Evolutionary conservation across 768 basidiomycete species (phyloP), one percentile per base, ranked within the genome.

Genomic region (Suillus tomentosus): DNA sequence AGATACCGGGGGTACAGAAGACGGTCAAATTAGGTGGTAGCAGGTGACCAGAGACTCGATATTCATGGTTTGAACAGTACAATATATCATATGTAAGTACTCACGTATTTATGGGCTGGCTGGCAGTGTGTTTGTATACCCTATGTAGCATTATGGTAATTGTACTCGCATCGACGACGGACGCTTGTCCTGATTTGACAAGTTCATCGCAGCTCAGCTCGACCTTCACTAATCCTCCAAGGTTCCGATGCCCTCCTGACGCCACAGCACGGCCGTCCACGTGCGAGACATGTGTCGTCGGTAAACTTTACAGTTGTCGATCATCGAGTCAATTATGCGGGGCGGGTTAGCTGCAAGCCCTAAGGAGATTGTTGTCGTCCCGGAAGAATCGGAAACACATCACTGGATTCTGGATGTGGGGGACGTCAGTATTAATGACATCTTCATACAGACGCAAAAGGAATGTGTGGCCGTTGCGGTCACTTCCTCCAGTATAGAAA

Each of bases 331-430:
- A 53, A 74, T 54, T 5, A 73, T 59, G 37, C 62, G 54, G 61
- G 70, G 62, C 14, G 71, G 66, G 27, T 68, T 70, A 15, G 64
- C 62, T 10, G 15, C 15, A 8, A 74, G 64, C 27, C 75, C 73
- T 36, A 73, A 63, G 73, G 68, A 63, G 65, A 66, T 72, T 73
- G 60, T 77, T 65, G 48, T 64, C 65, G 45, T 69, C 63, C 24
- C 9, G 77, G 76, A 40, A 79, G 63, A 50, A 77, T 73, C 57
- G 78, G 65, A 67, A 72, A 77, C 60, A 76, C 70, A 62, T 79
- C 10, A 37, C 10, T 36, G 1, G 1, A 10, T 36, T 36, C 36
- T 1, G 36, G 36, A 0, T 37, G 36, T 37, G 47, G 54, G 45
- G 15, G 54, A 13, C 13, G 22, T 56, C 37, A 39, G 9, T 15